These are phyloP conservation scores for Podospora pseudopauciseta DNA, from an alignment of 495 filamentous ascomycete genomes.

Conservation along the genomic window DNA sequence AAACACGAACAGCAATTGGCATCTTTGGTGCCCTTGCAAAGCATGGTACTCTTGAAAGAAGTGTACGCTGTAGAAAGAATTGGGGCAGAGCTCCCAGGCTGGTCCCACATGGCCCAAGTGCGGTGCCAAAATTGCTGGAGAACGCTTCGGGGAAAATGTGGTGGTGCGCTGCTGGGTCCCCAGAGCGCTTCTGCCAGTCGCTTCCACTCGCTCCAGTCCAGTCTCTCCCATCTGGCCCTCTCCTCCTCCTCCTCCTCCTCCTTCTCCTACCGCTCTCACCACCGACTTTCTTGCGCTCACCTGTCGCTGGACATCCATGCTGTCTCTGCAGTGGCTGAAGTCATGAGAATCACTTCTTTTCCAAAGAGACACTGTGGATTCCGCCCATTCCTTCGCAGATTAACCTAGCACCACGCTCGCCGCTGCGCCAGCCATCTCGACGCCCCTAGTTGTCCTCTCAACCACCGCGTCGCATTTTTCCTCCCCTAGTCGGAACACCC, in stretches of 20 bases:
- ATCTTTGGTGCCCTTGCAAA: not conserved
- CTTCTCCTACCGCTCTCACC: constrained; percentile 13
- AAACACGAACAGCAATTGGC: not conserved
- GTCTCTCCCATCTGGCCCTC: constrained; percentile 10
- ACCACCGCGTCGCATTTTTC: constrained; percentile 4
- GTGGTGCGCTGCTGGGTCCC: constrained; percentile 13
- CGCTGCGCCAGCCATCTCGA: not conserved
- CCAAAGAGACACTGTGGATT: constrained; percentile 18
- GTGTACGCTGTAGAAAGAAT: not conserved
- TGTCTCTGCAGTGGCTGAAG: constrained; percentile 9
- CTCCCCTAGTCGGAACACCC: not conserved
- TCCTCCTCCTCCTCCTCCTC: constrained; percentile 13
- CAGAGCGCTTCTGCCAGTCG: constrained; percentile 23
- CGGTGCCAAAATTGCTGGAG: constrained; percentile 32
- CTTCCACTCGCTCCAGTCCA: constrained; percentile 7
- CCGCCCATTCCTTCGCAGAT: constrained; percentile 18
- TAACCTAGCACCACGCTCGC: constrained; percentile 19
- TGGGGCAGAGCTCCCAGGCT: constrained; percentile 9
- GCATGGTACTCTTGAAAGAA: too few species aligned
- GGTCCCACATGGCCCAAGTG: constrained; percentile 22
- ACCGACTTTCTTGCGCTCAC: constrained; percentile 19
- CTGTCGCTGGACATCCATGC: constrained; percentile 11
- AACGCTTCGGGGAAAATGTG: constrained; percentile 22
- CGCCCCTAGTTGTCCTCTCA: constrained; percentile 10
- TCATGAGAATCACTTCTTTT: constrained; percentile 25